A percentile compares a stretch with the other conserved stretches of the same genome.
phyloP scores from a whole-genome alignment of 352 stramenopile genomes.

The Lagenidium giganteum region DNA sequence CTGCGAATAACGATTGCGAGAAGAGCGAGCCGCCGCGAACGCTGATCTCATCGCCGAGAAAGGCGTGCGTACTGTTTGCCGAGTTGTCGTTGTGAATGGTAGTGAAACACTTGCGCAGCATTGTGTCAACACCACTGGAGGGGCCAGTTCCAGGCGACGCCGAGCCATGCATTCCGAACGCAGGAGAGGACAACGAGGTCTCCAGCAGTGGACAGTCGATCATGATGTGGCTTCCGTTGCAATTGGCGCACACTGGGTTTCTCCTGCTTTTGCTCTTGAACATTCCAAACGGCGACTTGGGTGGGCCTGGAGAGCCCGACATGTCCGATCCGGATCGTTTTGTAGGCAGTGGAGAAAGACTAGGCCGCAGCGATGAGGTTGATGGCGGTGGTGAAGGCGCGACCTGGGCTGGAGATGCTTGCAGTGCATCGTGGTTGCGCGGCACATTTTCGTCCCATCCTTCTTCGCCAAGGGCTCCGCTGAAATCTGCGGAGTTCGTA shows the following conservation, averaged over 20 bases:
- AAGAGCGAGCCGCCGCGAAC: slow-evolving; percentile 52
- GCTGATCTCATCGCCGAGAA: slow-evolving; percentile 71
- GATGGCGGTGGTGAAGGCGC: too few species aligned
- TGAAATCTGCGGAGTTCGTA: too few species aligned
- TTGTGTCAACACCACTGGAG: slow-evolving; percentile 39
- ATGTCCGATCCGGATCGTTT: too few species aligned
- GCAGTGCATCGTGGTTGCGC: too few species aligned
- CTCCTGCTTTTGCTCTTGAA: slow-evolving; percentile 47
- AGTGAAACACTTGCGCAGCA: slow-evolving; percentile 70
- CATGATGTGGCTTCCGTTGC: slow-evolving; percentile 66
- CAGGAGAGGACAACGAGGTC: slow-evolving; percentile 27
- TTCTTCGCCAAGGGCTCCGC: too few species aligned
- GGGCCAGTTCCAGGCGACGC: too few species aligned
- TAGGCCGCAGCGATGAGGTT: slow-evolving; percentile 10
- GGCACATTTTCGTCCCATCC: too few species aligned
- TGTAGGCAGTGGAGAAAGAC: slow-evolving; percentile 32
- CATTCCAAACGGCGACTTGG: too few species aligned
- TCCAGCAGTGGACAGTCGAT: slow-evolving; percentile 56
- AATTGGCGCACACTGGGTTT: slow-evolving; percentile 53
- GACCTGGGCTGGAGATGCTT: too few species aligned
- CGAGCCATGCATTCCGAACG: too few species aligned
- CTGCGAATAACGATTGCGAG: slow-evolving; percentile 8
- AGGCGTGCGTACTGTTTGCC: slow-evolving; percentile 68
- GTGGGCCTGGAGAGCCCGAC: too few species aligned
- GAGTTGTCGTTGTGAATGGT: slow-evolving; percentile 75